phyloP scores from a whole-genome alignment of 169 alveolate genomes.

The Plasmodium sp. region DNA sequence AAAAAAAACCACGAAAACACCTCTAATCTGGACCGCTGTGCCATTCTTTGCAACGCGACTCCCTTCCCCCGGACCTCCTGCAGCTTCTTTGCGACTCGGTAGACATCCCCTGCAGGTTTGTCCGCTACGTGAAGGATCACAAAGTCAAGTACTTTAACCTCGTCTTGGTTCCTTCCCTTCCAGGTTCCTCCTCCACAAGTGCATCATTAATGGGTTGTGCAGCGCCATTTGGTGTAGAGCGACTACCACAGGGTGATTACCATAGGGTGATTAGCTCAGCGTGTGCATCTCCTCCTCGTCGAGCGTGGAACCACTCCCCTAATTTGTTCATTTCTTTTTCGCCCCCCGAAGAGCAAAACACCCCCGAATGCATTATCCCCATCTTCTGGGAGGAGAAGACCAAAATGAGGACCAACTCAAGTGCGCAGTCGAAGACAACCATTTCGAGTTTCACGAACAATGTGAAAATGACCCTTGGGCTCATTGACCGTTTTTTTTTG shows the following conservation, averaged over 20 bases:
- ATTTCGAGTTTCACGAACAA: constrained; percentile 21
- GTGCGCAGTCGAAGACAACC: constrained; percentile 9
- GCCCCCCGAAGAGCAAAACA: constrained; percentile 14
- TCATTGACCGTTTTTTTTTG: constrained; percentile 32
- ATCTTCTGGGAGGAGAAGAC: constrained; percentile 44
- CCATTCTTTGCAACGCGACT: not conserved
- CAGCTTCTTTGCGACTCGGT: constrained; percentile 45
- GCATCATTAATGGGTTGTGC: no score
- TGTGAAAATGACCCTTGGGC: constrained; percentile 11
- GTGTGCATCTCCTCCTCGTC: not conserved
- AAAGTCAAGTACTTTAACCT: constrained; percentile 27
- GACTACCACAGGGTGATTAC: no score
- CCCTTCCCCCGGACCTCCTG: not conserved
- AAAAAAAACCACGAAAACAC: not conserved
- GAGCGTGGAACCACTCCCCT: not conserved
- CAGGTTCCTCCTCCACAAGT: not conserved
- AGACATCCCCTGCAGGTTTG: constrained; percentile 50
- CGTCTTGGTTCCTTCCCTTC: constrained; percentile 47
- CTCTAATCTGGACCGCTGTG: not conserved
- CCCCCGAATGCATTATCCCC: constrained; percentile 31
- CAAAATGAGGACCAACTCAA: not conserved
- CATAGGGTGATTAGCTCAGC: not conserved
- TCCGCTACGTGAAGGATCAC: constrained; percentile 18
- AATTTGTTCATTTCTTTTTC: not conserved
- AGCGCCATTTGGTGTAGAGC: not conserved